These are phyloP conservation scores for Monotropa hypopitys DNA, from an alignment of 179 eudicot species.

Conservation along the genomic window DNA sequence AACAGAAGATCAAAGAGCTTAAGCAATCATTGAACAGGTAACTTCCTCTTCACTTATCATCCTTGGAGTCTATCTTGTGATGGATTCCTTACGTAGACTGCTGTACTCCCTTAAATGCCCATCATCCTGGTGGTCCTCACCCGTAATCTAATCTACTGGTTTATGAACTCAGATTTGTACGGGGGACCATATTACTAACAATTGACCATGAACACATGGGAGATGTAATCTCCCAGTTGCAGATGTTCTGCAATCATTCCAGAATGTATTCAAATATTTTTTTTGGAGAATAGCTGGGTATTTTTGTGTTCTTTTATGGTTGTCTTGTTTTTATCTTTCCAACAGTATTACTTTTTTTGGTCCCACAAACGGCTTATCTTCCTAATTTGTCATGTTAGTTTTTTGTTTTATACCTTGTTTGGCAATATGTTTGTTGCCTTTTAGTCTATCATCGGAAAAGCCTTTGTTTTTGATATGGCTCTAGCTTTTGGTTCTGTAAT, in stretches of 20 bases:
- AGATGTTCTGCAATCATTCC: background rate
- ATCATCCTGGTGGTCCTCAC: background rate
- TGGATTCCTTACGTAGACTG: background rate
- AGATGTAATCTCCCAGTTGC: background rate
- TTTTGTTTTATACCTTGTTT: background rate
- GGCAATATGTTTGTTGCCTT: background rate
- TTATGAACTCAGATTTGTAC: background rate
- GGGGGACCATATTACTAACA: background rate
- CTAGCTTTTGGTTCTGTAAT: background rate
- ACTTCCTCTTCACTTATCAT: background rate
- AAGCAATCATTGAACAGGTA: slow-evolving; percentile 94
- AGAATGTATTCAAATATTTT: background rate
- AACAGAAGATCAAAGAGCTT: slow-evolving; percentile 91
- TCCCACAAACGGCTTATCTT: background rate
- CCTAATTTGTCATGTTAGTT: background rate
- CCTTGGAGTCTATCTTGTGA: background rate
- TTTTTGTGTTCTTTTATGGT: background rate
- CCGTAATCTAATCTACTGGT: background rate
- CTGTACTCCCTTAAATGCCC: background rate
- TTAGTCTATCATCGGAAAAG: background rate
- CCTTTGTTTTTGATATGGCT: background rate
- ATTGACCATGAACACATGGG: background rate
- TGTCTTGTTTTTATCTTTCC: background rate
- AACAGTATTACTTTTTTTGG: background rate
- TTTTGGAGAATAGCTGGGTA: background rate